Percentiles rank a stretch among this genome's conserved stretches.
Evolutionary conservation across 495 filamentous ascomycete species (phyloP).

Genomic region (Amniculicola lignicola): DNA sequence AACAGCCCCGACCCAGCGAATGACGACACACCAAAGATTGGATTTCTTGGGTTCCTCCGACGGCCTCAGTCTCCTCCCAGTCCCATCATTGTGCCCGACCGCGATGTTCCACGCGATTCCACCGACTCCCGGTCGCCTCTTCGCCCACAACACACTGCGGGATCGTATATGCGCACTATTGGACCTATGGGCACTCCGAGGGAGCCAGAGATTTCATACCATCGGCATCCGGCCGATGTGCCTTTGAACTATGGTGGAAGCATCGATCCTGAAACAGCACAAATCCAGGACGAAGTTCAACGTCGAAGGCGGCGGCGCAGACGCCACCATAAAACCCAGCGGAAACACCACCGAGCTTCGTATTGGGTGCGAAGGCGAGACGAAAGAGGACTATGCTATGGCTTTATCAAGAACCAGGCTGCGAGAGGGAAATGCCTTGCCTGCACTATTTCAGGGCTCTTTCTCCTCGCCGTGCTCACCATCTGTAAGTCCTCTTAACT

Average conservation of each 20-base stretch:
- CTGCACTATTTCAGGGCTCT: conserved; percentile 33
- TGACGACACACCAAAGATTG: conserved; percentile 30
- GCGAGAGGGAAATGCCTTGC: conserved; percentile 23
- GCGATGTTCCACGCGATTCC: conserved; percentile 20
- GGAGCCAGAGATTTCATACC: conserved; percentile 8
- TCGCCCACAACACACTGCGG: conserved; percentile 29
- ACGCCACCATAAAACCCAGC: neutral
- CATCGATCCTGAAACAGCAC: conserved; percentile 29
- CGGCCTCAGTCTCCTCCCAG: conserved; percentile 20
- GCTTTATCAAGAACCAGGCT: conserved; percentile 15
- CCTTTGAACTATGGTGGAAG: conserved; percentile 15
- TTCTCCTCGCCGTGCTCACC: conserved; percentile 31
- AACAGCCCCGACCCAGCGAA: conserved; percentile 22
- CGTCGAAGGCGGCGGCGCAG: neutral
- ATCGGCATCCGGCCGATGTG: conserved; percentile 23
- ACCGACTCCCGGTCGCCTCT: conserved; percentile 29
- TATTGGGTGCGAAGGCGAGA: conserved; percentile 22
- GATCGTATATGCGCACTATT: conserved; percentile 29
- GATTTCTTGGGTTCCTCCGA: conserved; percentile 31
- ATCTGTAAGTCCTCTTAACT: conserved; percentile 31
- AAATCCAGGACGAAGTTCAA: conserved; percentile 19
- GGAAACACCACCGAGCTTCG: conserved; percentile 12
- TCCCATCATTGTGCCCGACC: conserved; percentile 14
- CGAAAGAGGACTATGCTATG: conserved; percentile 13
- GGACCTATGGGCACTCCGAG: conserved; percentile 5